Conservation (phyloP, 169 alveolate genomes). For the Babesia ovis region DNA sequence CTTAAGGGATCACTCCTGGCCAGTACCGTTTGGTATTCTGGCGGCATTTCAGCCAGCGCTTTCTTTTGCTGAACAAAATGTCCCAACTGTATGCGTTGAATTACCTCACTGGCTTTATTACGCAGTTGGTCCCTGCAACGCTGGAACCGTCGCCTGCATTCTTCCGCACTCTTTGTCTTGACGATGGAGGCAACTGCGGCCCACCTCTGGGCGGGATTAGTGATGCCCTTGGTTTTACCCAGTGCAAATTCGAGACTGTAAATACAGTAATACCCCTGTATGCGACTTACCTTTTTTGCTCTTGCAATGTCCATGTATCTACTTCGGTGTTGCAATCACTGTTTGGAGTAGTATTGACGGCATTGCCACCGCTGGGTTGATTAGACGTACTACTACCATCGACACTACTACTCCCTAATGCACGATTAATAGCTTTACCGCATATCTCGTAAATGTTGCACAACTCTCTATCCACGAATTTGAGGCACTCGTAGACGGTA, state of each 20-base stretch:
- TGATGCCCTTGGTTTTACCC: conserved; percentile 28
- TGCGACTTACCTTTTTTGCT: conserved; percentile 56
- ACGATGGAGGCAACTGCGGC: conserved; percentile 44
- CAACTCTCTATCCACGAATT: conserved; percentile 56
- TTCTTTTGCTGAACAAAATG: conserved; percentile 6
- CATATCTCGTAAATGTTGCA: conserved; percentile 20
- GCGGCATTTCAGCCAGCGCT: conserved; percentile 19
- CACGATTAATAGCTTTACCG: conserved; percentile 21
- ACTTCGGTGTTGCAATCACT: not conserved
- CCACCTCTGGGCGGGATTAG: conserved; percentile 55
- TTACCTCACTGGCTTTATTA: conserved; percentile 38
- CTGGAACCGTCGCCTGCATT: conserved; percentile 58
- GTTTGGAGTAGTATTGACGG: not conserved
- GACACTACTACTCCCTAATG: not conserved
- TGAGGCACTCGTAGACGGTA: conserved; percentile 54
- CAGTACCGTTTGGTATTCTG: conserved; percentile 21
- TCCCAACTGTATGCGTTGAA: not conserved
- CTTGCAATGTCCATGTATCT: conserved; percentile 57
- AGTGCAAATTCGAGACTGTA: conserved; percentile 60
- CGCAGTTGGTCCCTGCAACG: conserved; percentile 56
- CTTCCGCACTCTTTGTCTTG: conserved; percentile 68
- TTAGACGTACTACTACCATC: not conserved
- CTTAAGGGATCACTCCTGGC: conserved; percentile 33
- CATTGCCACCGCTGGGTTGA: not conserved
- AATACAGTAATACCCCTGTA: not conserved